A percentile compares a stretch with the other conserved stretches of the same genome.
Evolutionary conservation across 192 early-diverging fungal species (phyloP).

Genomic region (Umbelopsis isabellina): DNA sequence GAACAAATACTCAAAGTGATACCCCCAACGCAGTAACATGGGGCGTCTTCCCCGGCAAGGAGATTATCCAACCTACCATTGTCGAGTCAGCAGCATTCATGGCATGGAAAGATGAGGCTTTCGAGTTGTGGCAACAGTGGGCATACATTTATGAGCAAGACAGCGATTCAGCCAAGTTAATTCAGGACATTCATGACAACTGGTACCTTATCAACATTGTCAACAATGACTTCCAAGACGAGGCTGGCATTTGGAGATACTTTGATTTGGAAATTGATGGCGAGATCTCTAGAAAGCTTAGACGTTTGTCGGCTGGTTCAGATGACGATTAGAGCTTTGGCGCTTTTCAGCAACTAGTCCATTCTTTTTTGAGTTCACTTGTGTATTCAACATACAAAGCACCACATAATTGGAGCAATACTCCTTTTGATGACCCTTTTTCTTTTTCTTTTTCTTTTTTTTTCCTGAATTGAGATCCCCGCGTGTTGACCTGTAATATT

Average conservation of each 20-base stretch:
- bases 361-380: not conserved
- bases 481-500: slow-evolving; percentile 10
- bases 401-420: not conserved
- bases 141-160: slow-evolving; percentile 63
- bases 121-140: slow-evolving; percentile 92
- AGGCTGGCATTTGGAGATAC: slow-evolving; percentile 67
- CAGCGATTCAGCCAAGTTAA: slow-evolving; percentile 46
- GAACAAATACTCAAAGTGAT: slow-evolving; percentile 81
- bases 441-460: slow-evolving; percentile 13
- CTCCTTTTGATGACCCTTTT: slow-evolving; percentile 6
- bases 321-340: slow-evolving; percentile 24
- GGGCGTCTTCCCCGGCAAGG: slow-evolving; percentile 98
- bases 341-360: not conserved
- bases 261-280: slow-evolving; percentile 52
- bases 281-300: slow-evolving; percentile 32
- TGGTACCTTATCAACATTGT: slow-evolving; percentile 96
- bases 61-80: slow-evolving; percentile 95
- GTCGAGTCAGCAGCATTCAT: slow-evolving; percentile 87
- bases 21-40: slow-evolving; percentile 94
- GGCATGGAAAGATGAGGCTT: slow-evolving; percentile 98
- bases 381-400: slow-evolving; percentile 30
- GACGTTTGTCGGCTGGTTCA: slow-evolving; percentile 12
- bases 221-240: slow-evolving; percentile 88
- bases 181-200: slow-evolving; percentile 61
- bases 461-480: not conserved